These are phyloP conservation scores for Allium sativum DNA, from an alignment of 106 monocot species.

Conservation along the genomic window DNA sequence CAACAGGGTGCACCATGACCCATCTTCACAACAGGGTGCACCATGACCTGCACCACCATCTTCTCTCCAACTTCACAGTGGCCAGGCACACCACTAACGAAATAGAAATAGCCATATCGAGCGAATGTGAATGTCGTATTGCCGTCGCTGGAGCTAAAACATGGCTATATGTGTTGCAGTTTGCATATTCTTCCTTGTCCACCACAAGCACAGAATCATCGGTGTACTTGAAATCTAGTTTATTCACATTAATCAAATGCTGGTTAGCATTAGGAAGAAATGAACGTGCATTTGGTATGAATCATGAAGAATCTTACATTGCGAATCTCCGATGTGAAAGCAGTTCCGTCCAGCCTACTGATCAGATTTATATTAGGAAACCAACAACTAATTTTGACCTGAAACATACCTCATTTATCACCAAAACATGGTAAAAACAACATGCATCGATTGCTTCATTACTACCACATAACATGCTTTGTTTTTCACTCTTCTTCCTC, in stretches of 20 bases:
- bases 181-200: conserved; percentile 21
- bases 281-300: too few species aligned
- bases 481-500: too few species aligned
- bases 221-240: conserved; percentile 53
- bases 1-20: too few species aligned
- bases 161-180: conserved; percentile 33
- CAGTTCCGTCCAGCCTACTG: conserved; percentile 40
- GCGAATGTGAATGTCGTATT: conserved; percentile 37
- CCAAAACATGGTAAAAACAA: too few species aligned
- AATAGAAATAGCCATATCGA: conserved; percentile 58
- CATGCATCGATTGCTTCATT: too few species aligned
- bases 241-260: background rate
- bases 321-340: conserved; percentile 42
- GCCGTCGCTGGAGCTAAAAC: conserved; percentile 26
- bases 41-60: conserved; percentile 55
- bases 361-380: too few species aligned
- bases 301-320: too few species aligned
- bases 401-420: too few species aligned
- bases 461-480: too few species aligned
- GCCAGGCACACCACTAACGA: conserved; percentile 35
- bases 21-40: conserved; percentile 16
- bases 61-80: conserved; percentile 52
- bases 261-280: background rate
- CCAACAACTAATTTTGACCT: too few species aligned
- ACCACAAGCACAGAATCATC: conserved; percentile 60